A percentile compares a stretch with the other conserved stretches of the same genome.
Conservation (phyloP, 2,329 filamentous ascomycete species). For the Elsinoe necatrix region DNA sequence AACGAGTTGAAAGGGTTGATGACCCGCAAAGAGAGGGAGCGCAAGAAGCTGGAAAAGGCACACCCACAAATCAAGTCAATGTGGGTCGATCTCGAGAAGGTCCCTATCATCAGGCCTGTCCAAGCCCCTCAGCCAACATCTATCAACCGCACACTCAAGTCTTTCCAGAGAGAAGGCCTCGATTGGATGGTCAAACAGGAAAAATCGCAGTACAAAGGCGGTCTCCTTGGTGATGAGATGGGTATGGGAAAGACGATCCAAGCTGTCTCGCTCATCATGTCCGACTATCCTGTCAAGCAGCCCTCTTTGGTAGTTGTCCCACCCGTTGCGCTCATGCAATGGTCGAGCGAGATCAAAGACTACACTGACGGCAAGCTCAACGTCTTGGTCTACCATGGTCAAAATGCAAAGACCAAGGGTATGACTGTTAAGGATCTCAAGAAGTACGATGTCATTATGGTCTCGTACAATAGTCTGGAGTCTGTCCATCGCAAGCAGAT, state of each 20-base stretch:
- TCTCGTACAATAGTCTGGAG: slow-evolving; percentile 87
- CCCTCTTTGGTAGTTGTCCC: slow-evolving; percentile 85
- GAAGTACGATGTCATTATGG: slow-evolving; percentile 87
- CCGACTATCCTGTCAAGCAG: slow-evolving; percentile 75
- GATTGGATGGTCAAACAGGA: slow-evolving; percentile 95
- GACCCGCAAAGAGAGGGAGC: slow-evolving; percentile 39
- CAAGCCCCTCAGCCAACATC: slow-evolving; percentile 62
- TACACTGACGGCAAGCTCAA: slow-evolving; percentile 86
- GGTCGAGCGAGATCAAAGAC: slow-evolving; percentile 52
- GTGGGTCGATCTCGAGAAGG: slow-evolving; percentile 68
- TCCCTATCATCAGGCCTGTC: slow-evolving; percentile 56
- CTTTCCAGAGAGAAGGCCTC: slow-evolving; percentile 87
- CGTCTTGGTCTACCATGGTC: slow-evolving; percentile 82
- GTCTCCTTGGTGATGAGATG: slow-evolving; percentile 94
- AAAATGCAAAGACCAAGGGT: slow-evolving; percentile 72
- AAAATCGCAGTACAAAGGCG: slow-evolving; percentile 73
- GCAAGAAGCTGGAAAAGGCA: slow-evolving; percentile 59
- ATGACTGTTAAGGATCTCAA: slow-evolving; percentile 67
- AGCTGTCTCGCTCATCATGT: slow-evolving; percentile 96
- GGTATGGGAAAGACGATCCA: slow-evolving; percentile 98
- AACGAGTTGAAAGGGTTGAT: slow-evolving; percentile 20
- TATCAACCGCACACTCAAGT: slow-evolving; percentile 78
- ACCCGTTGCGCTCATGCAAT: slow-evolving; percentile 91
- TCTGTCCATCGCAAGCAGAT: slow-evolving; percentile 87
- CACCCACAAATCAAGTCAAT: slow-evolving; percentile 76